Percentiles rank a stretch among this genome's conserved stretches.
Conservation (phyloP, 148 eudicot genomes). For the Dysphania ambrosioides region DNA sequence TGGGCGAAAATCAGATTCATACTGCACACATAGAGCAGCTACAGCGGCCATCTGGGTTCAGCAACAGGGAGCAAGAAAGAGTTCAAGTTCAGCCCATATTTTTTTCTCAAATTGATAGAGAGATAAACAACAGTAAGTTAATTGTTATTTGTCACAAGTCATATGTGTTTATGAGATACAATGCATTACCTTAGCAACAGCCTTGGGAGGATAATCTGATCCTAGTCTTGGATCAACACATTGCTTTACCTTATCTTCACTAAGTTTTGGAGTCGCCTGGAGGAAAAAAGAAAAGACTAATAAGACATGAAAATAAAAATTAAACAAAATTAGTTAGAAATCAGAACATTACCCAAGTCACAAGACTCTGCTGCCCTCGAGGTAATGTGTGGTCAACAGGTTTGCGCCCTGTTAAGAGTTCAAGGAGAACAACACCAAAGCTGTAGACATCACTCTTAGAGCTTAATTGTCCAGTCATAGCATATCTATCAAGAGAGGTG, state of each 20-base stretch:
- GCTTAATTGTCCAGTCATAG: slow-evolving; percentile 81
- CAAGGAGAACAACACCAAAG: slow-evolving; percentile 79
- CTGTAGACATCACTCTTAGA: slow-evolving; percentile 85
- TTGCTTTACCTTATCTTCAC: slow-evolving; percentile 75
- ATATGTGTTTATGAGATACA: background rate
- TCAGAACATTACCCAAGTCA: slow-evolving; percentile 66
- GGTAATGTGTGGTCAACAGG: slow-evolving; percentile 81
- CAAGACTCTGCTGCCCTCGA: slow-evolving; percentile 81
- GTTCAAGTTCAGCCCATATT: background rate
- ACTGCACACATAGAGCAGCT: slow-evolving; percentile 83
- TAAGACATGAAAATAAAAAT: background rate
- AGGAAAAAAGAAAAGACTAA: background rate
- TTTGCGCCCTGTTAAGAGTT: slow-evolving; percentile 80
- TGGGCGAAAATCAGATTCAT: slow-evolving; percentile 78
- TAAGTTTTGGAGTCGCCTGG: slow-evolving; percentile 80
- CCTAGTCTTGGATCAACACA: slow-evolving; percentile 63
- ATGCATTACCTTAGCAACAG: slow-evolving; percentile 64
- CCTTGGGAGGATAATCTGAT: slow-evolving; percentile 68
- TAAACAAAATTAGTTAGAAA: background rate
- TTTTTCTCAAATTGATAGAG: no score
- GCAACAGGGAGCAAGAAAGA: background rate
- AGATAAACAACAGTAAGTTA: background rate
- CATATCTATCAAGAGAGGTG: slow-evolving; percentile 46
- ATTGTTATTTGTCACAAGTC: background rate
- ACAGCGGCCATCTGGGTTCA: slow-evolving; percentile 76